These are phyloP conservation scores for Gossypium aridum DNA, from an alignment of 441 rosid species.

Conservation along the genomic window DNA sequence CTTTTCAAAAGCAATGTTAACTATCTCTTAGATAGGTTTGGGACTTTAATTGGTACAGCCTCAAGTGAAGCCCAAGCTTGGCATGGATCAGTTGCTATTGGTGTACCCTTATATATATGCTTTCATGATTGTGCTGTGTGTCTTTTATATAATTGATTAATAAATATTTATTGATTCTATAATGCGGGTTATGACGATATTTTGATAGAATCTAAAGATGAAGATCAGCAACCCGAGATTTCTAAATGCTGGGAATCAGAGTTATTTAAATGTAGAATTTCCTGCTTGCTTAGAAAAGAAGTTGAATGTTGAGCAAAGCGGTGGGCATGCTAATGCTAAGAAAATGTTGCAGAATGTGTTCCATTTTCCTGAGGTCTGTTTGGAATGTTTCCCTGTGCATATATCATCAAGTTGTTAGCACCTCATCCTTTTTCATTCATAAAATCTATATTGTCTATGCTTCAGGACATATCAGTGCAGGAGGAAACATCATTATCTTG, in stretches of 20 bases:
- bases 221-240: slow-evolving; percentile 84
- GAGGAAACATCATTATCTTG: slow-evolving; percentile 58
- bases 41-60: neutral
- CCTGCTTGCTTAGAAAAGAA: slow-evolving; percentile 72
- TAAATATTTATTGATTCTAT: neutral
- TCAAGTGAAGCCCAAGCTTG: neutral
- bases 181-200: slow-evolving; percentile 14
- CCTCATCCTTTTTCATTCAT: slow-evolving; percentile 13
- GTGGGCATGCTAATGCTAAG: slow-evolving; percentile 24
- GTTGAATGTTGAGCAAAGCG: slow-evolving; percentile 28
- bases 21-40: neutral
- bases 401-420: slow-evolving; percentile 13
- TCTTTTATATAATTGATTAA: slow-evolving; percentile 7
- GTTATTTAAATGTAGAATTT: slow-evolving; percentile 42
- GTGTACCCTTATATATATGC: neutral
- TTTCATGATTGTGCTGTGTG: neutral
- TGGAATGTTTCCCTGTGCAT: slow-evolving; percentile 16
- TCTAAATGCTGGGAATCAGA: slow-evolving; percentile 50
- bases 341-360: slow-evolving; percentile 40
- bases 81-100: neutral
- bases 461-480: slow-evolving; percentile 60
- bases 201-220: slow-evolving; percentile 86
- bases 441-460: slow-evolving; percentile 20
- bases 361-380: slow-evolving; percentile 80
- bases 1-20: too few species aligned